These are phyloP conservation scores for Picochlorum sp. DNA, from an alignment of 139 green algal species.

Conservation along the genomic window DNA sequence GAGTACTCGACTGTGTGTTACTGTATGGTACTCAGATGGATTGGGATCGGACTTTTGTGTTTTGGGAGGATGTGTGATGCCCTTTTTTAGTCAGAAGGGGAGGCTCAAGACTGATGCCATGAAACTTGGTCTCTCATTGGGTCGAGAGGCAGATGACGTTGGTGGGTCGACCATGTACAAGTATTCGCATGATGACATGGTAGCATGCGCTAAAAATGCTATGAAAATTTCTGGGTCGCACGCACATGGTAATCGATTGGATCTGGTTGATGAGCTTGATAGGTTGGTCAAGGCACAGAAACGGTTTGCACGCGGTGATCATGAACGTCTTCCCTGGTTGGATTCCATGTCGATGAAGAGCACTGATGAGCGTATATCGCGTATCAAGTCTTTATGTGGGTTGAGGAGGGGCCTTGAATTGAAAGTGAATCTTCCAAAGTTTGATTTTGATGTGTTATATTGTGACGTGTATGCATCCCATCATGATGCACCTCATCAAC, in stretches of 20 bases:
- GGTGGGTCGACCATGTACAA: constrained; percentile 47
- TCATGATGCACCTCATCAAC: constrained; percentile 2
- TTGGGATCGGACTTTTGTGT: constrained; percentile 17
- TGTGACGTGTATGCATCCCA: no score
- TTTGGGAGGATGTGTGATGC: constrained; percentile 55
- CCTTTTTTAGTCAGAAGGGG: constrained; percentile 80
- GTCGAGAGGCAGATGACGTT: constrained; percentile 34
- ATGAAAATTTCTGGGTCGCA: no score
- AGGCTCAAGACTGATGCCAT: constrained; percentile 69
- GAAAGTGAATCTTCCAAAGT: neutral
- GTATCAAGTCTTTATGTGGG: constrained; percentile 48
- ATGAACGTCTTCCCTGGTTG: constrained; percentile 72
- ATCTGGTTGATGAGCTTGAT: constrained; percentile 35
- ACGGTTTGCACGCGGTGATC: constrained; percentile 65
- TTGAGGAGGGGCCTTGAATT: neutral
- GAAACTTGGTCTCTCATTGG: constrained; percentile 54
- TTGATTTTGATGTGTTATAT: no score
- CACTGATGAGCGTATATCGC: constrained; percentile 15
- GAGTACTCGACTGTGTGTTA: constrained; percentile 59
- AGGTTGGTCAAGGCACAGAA: constrained; percentile 63
- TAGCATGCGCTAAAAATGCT: no score
- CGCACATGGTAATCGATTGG: no score
- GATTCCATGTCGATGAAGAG: constrained; percentile 61
- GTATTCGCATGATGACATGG: no score
- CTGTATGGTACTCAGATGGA: constrained; percentile 48